These are phyloP conservation scores for Conringia planisiliqua DNA, from an alignment of 345 rosid species.

Conservation along the genomic window DNA sequence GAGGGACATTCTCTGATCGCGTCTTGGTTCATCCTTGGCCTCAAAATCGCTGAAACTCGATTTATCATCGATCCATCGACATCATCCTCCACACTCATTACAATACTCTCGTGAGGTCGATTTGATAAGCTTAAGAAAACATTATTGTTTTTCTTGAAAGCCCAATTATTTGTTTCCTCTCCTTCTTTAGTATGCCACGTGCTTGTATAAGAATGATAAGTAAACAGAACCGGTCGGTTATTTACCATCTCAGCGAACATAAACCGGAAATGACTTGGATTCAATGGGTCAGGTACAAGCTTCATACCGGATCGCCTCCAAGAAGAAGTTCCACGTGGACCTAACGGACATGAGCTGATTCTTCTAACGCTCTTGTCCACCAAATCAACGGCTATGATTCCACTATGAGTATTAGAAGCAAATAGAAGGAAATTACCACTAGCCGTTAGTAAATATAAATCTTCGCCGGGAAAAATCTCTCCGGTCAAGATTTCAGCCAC, in stretches of 20 bases:
- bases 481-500: conserved; percentile 42
- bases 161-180: conserved; percentile 18
- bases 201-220: conserved; percentile 44
- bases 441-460: conserved; percentile 55
- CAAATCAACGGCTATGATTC: conserved; percentile 55
- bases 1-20: conserved; percentile 21
- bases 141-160: not conserved
- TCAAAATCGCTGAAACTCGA: conserved; percentile 33
- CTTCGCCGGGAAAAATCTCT: conserved; percentile 41
- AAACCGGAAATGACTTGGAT: conserved; percentile 54
- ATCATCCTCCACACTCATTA: conserved; percentile 36
- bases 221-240: conserved; percentile 46
- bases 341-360: conserved; percentile 67
- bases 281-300: conserved; percentile 28
- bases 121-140: conserved; percentile 47
- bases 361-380: conserved; percentile 38
- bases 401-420: conserved; percentile 53
- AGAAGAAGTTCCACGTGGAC: conserved; percentile 76
- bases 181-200: conserved; percentile 50
- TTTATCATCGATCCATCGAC: conserved; percentile 4
- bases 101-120: conserved; percentile 44
- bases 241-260: conserved; percentile 60
- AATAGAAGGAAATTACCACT: conserved; percentile 57
- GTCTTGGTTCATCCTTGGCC: conserved; percentile 36
- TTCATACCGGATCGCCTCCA: conserved; percentile 85